Percentiles rank a stretch among this genome's conserved stretches.
phyloP scores from a whole-genome alignment of 768 basidiomycete species.

The Lentinula lateritia region DNA sequence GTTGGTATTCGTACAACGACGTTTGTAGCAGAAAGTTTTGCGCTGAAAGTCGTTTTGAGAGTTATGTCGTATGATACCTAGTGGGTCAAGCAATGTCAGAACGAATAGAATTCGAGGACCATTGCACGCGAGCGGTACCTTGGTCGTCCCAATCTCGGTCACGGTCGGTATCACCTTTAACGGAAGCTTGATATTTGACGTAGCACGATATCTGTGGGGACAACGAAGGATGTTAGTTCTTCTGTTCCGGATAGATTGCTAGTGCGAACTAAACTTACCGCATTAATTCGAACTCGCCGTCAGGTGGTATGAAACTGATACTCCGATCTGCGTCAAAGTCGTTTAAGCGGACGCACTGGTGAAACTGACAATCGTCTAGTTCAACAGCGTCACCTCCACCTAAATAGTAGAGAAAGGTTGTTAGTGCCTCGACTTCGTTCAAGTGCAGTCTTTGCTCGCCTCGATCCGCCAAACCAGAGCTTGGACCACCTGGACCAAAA shows the following conservation, averaged over 20 bases:
- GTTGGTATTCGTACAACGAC: slow-evolving; percentile 94
- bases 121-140: not conserved
- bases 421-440: slow-evolving; percentile 9
- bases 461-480: slow-evolving; percentile 38
- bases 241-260: no score
- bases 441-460: slow-evolving; percentile 23
- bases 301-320: slow-evolving; percentile 96
- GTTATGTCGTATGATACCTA: slow-evolving; percentile 83
- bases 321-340: slow-evolving; percentile 93
- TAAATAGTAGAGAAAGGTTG: slow-evolving; percentile 10
- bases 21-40: slow-evolving; percentile 89
- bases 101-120: not conserved
- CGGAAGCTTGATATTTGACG: slow-evolving; percentile 93
- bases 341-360: slow-evolving; percentile 93
- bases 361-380: slow-evolving; percentile 96
- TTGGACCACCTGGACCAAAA: not conserved
- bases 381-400: slow-evolving; percentile 68
- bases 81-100: not conserved
- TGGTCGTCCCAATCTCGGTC: slow-evolving; percentile 78
- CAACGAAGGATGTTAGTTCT: not conserved
- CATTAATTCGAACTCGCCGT: slow-evolving; percentile 99
- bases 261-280: slow-evolving; percentile 40
- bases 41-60: slow-evolving; percentile 83
- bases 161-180: slow-evolving; percentile 86
- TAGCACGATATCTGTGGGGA: slow-evolving; percentile 81